Evolutionary conservation across 345 rosid genomes (phyloP).

Genomic region (Raphanus raphanistrum): DNA sequence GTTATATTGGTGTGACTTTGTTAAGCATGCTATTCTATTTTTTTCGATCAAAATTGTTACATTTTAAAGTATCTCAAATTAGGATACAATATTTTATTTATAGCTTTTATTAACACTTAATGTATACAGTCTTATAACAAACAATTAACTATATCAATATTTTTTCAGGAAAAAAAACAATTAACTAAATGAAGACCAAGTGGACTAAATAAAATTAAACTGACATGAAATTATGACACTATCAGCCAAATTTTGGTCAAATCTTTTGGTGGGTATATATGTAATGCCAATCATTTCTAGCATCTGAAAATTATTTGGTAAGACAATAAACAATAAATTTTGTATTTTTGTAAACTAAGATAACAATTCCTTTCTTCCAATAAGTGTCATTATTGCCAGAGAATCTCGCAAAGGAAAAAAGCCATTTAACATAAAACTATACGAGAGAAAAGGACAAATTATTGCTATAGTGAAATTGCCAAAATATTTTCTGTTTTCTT

Average conservation of each 20-base stretch:
- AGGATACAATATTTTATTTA: background rate
- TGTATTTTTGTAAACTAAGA: constrained; percentile 12
- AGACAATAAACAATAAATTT: constrained; percentile 24
- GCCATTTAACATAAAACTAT: constrained; percentile 1
- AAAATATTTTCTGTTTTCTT: background rate
- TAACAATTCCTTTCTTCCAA: constrained; percentile 23
- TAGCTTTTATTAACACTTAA: background rate
- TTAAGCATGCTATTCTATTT: background rate
- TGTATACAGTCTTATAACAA: background rate
- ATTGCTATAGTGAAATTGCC: constrained; percentile 22
- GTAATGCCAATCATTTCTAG: constrained; percentile 42
- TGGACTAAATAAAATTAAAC: constrained; percentile 30
- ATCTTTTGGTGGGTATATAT: constrained; percentile 41
- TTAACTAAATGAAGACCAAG: constrained; percentile 22
- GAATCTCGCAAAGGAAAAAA: constrained; percentile 35
- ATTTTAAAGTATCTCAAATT: background rate
- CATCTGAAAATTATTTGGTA: constrained; percentile 39
- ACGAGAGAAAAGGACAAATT: constrained; percentile 24
- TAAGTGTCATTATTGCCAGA: constrained; percentile 35
- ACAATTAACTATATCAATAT: background rate
- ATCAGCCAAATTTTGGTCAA: constrained; percentile 40
- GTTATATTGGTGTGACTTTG: background rate
- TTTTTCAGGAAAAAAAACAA: background rate
- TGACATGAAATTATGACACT: constrained; percentile 29
- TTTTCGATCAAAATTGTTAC: background rate